Evolutionary conservation across 2,329 filamentous ascomycete species (phyloP).

Genomic region (Hymenoscyphus linearis): DNA sequence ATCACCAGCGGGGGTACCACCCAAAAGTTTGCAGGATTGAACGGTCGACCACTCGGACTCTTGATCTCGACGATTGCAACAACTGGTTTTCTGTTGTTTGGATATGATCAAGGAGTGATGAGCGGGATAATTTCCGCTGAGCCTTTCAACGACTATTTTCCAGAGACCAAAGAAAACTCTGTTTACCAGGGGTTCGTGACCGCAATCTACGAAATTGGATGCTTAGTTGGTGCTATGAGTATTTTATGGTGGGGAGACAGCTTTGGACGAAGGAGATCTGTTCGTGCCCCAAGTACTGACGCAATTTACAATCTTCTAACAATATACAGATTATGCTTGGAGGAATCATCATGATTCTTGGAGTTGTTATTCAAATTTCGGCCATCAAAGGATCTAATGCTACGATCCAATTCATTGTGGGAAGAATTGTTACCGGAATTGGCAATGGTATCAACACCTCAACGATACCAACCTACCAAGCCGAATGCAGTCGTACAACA

Average conservation of each 20-base stretch:
- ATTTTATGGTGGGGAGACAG: conserved; percentile 42
- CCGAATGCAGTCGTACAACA: conserved; percentile 43
- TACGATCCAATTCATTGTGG: conserved; percentile 51
- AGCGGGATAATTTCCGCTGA: conserved; percentile 61
- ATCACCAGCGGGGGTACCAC: conserved; percentile 15
- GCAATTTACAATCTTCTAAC: conserved; percentile 39
- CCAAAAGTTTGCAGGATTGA: conserved; percentile 55
- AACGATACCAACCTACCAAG: conserved; percentile 56
- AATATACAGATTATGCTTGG: conserved; percentile 45
- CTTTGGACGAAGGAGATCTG: conserved; percentile 51
- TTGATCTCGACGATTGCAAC: conserved; percentile 67
- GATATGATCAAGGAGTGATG: conserved; percentile 88
- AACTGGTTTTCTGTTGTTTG: conserved; percentile 78
- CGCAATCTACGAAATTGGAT: conserved; percentile 51
- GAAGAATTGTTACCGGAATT: conserved; percentile 44
- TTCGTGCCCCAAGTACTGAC: conserved; percentile 34
- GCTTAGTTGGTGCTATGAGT: conserved; percentile 42
- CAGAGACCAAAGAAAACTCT: conserved; percentile 48
- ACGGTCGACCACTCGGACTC: conserved; percentile 60
- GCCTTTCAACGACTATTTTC: conserved; percentile 82
- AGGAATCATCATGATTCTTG: conserved; percentile 53
- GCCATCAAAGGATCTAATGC: conserved; percentile 33
- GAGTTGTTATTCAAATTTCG: conserved; percentile 42
- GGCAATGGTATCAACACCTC: conserved; percentile 48
- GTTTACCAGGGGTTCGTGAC: conserved; percentile 45